Evolutionary conservation across 352 stramenopile species (phyloP).

Genomic region (Aphanomyces stellatus): DNA sequence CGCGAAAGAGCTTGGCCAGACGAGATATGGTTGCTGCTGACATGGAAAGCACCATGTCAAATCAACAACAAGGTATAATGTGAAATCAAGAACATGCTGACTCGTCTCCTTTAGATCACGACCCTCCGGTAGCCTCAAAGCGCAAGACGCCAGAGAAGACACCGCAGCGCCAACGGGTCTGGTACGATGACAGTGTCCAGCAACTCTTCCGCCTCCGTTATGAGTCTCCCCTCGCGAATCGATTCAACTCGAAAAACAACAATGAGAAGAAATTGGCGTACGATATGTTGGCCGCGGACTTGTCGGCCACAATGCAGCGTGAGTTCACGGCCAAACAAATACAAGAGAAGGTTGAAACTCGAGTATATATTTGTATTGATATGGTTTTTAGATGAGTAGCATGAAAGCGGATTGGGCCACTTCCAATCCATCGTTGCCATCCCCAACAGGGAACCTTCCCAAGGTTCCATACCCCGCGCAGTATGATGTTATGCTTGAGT

Average conservation of each 20-base stretch:
- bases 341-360: neutral
- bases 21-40: too few species aligned
- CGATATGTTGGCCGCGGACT: neutral
- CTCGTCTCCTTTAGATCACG: too few species aligned
- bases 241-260: slow-evolving; percentile 8
- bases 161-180: too few species aligned
- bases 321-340: neutral
- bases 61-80: too few species aligned
- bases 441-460: neutral
- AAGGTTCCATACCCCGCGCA: neutral
- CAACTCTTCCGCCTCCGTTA: neutral
- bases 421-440: neutral
- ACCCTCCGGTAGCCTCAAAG: too few species aligned
- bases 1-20: too few species aligned
- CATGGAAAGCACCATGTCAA: too few species aligned
- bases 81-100: too few species aligned
- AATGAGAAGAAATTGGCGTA: neutral
- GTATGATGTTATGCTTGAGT: slow-evolving; percentile 1
- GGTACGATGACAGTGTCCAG: neutral
- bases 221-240: neutral
- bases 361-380: neutral
- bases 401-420: neutral
- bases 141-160: too few species aligned
- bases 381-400: neutral
- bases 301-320: neutral